Conservation (phyloP, 371 early-diverging fungal genomes). For the Lichtheimia hyalospora region DNA sequence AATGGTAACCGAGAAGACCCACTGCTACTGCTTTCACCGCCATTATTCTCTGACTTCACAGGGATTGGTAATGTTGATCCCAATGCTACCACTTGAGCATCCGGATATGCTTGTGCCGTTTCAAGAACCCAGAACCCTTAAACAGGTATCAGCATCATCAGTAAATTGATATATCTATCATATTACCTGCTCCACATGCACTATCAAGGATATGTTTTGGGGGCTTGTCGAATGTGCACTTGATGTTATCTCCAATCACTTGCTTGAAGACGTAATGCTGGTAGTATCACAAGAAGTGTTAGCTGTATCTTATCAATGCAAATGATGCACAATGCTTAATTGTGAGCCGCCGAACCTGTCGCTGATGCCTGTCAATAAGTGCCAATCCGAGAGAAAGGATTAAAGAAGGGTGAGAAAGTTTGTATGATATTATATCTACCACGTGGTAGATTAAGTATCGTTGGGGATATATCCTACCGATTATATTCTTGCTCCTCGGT, state of each 20-base stretch:
- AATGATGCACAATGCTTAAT: too few relatives aligned
- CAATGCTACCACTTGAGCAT: conserved; percentile 30
- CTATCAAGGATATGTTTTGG: conserved; percentile 20
- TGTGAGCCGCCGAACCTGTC: too few relatives aligned
- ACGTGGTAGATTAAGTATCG: too few relatives aligned
- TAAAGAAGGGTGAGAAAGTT: too few relatives aligned
- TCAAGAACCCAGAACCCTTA: conserved; percentile 27
- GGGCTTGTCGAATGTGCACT: conserved; percentile 16
- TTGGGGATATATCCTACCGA: too few relatives aligned
- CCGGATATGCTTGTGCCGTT: conserved; percentile 22
- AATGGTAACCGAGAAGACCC: background rate
- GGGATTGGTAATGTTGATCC: conserved; percentile 15
- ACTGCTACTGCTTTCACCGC: background rate
- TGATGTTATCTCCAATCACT: conserved; percentile 22
- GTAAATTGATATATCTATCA: background rate
- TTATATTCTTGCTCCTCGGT: too few relatives aligned
- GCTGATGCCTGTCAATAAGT: too few relatives aligned
- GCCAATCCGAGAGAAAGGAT: too few relatives aligned
- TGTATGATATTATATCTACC: too few relatives aligned
- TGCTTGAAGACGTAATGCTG: conserved; percentile 37
- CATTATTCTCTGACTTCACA: background rate
- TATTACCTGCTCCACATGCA: conserved; percentile 27
- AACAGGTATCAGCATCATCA: background rate
- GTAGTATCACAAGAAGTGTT: background rate
- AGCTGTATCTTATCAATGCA: too few relatives aligned